phyloP scores from a whole-genome alignment of 225 moss, liverwort and hornwort genomes.

The Thuidium tamariscinum region DNA sequence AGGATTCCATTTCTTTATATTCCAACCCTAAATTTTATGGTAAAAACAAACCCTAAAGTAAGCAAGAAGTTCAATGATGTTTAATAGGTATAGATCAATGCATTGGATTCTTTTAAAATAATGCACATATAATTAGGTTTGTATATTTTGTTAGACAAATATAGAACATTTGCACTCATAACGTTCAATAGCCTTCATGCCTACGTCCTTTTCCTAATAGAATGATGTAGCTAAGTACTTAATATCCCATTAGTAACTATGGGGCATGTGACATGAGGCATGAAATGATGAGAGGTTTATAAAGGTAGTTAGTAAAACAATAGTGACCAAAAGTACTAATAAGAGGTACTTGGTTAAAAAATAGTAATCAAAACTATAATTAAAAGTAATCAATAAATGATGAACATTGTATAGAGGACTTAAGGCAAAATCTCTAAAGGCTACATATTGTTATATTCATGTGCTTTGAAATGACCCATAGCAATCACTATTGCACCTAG shows the following conservation, averaged over 20 bases:
- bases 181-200: too few species aligned
- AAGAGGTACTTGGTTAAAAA: too few species aligned
- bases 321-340: too few species aligned
- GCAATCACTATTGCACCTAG: rapidly evolving
- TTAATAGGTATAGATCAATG: neutral
- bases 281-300: neutral
- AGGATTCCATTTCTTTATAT: too few species aligned
- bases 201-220: too few species aligned
- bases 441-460: neutral
- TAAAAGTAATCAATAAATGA: neutral
- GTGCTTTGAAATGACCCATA: rapidly evolving
- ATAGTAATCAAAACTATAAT: too few species aligned
- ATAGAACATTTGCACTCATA: neutral
- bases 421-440: rapidly evolving
- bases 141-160: neutral
- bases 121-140: neutral
- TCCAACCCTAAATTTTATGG: too few species aligned
- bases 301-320: too few species aligned
- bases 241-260: neutral
- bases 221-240: neutral
- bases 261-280: neutral
- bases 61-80: neutral
- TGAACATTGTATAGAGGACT: neutral
- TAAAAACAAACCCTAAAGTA: too few species aligned
- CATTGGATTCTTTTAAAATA: neutral